Evolutionary conservation across 768 basidiomycete genomes (phyloP), one percentile per base, ranked within the genome.

Genomic region (Auricularia sp.): DNA sequence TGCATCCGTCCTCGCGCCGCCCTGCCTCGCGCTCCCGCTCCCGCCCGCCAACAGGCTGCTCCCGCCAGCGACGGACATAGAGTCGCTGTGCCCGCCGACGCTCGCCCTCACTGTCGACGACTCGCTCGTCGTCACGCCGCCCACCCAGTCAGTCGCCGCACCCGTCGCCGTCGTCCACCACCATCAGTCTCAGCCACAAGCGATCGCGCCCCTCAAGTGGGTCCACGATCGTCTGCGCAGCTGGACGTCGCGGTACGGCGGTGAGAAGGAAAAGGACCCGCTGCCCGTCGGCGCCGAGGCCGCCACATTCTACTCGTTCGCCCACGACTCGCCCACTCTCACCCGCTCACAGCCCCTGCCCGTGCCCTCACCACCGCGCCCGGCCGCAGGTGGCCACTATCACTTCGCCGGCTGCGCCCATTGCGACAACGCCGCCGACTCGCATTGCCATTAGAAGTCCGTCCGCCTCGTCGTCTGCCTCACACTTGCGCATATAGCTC

Each of bases 101-200:
- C 11, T 59, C 56, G 56, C 29, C 2, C 56, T 59, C 56, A 59
- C 56, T 6, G 56, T 14, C 56, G 56, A 59, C 23, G 56, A 59
- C 56, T 59, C 56, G 56, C 56, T 35, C 56, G 34, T 59, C 56
- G 29, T 35, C 56, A 59, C 56, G 4, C 56, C 56, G 56, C 56
- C 56, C 6, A 35, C 56, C 12, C 56, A 59, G 56, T 59, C 56
- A 4, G 56, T 33, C 29, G 56, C 56, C 23, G 56, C 23, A 5
- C 23, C 56, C 23, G 29, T 29, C 16, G 7, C 3, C 23, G 56
- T 34, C 33, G 29, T 59, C 34, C 29, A 35, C 23, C 29, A 42
- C 8, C 39, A 42, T 2, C 39, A 42, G 12, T 29, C 18, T 21
- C 56, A 14, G 29, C 34, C 56, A 29, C 56, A 23, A 21, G 23